phyloP scores from a whole-genome alignment of 345 rosid genomes.

The Populus ilicifolia region DNA sequence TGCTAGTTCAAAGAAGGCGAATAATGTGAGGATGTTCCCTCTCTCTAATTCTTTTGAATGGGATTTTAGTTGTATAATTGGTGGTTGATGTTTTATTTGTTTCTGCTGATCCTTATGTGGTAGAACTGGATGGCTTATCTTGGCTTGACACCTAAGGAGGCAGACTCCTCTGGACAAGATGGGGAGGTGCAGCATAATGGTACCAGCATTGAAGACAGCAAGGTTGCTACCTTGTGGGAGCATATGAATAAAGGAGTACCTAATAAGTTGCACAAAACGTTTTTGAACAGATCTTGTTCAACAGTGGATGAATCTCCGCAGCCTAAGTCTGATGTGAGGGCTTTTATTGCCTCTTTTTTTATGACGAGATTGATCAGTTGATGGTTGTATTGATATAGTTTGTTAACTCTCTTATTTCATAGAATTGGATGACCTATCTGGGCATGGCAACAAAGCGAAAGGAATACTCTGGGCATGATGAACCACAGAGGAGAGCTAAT shows the following conservation, averaged over 20 bases:
- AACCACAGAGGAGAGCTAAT: constrained; percentile 11
- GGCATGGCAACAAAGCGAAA: constrained; percentile 36
- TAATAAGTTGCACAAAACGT: constrained; percentile 19
- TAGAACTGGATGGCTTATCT: constrained; percentile 43
- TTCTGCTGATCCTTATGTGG: neutral
- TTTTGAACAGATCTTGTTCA: constrained; percentile 17
- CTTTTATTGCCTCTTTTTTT: constrained; percentile 1
- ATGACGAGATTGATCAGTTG: neutral
- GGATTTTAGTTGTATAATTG: neutral
- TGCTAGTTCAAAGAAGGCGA: constrained; percentile 29
- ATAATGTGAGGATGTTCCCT: constrained; percentile 41
- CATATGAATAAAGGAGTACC: constrained; percentile 24
- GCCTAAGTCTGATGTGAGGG: constrained; percentile 34
- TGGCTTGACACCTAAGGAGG: constrained; percentile 15
- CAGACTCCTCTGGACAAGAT: neutral
- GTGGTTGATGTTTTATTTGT: neutral
- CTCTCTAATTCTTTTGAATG: neutral
- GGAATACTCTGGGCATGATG: constrained; percentile 13
- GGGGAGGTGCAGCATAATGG: neutral
- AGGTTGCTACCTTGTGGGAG: constrained; percentile 13
- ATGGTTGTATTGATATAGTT: neutral
- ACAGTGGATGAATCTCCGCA: constrained; percentile 20
- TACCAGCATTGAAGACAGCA: neutral
- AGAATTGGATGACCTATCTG: constrained; percentile 53
- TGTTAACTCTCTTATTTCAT: constrained; percentile 2